Evolutionary conservation across 495 filamentous ascomycete species (phyloP), one percentile per base, ranked within the genome.

Genomic region (Talaromyces borbonicus): DNA sequence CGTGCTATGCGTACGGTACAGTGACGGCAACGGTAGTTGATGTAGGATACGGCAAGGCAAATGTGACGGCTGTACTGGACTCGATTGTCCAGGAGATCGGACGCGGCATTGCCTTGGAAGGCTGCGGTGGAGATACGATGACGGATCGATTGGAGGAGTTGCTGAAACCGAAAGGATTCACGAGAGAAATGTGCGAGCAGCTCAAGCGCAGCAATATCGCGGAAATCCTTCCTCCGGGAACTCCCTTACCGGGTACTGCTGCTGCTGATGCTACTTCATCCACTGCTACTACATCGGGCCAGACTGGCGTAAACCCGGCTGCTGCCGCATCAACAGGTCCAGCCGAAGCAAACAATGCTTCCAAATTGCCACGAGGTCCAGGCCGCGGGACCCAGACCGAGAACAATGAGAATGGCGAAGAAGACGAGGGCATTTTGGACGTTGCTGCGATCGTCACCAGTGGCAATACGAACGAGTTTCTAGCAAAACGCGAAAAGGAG

Each of bases 381-480:
- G 75, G 74, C 1, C 60, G 62, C 0, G 67, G 68, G 31, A 76
- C 74, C 4, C 69, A 77, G 51, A 66, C 44, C 19, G 63, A 65
- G 19, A 65, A 62, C 26, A 56, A 59, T 6, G 64, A 68, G n/a
- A 67, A 73, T 26, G 77, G 72, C 1, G 71, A 64, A 12, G 70
- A 77, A 3, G 82, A 80, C 5, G 92, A 98, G 43, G 92, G 92
- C 2, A 85, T 92, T 3, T 68, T 97, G 11, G 89, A 98, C 57
- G 88, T 98, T 24, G 92, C 92, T 16, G 90, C 81, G 48, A 94
- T 98, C 52, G 89, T 98, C 16, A 77, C 80, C 0, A 88, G 84
- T 48, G 93, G 92, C 27, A 87, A 96, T 65, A 90, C 90, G 32
- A 82, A 79, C 44, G 93, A 97, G 54, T 95, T 87, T 52, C 70